These are phyloP conservation scores for Eimeria zaria DNA, from an alignment of 169 alveolate genomes.

Conservation along the genomic window DNA sequence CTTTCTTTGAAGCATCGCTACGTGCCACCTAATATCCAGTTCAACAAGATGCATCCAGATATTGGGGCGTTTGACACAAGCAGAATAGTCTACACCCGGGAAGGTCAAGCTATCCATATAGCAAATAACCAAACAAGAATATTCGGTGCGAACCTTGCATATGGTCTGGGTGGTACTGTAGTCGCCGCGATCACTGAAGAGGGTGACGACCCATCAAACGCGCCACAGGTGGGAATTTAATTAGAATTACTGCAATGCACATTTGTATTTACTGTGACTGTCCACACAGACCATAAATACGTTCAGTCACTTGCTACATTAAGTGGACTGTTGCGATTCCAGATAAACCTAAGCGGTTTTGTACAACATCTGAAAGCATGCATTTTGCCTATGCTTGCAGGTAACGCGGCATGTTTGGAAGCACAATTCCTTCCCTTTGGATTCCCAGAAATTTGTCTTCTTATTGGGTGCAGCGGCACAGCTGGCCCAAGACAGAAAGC, in stretches of 20 bases:
- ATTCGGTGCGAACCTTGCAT: conserved; percentile 81
- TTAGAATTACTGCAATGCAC: neutral
- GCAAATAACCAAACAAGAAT: conserved; percentile 1
- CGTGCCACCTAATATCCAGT: conserved; percentile 89
- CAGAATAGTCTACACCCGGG: conserved; percentile 62
- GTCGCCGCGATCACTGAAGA: conserved; percentile 79
- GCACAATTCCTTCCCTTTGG: conserved; percentile 66
- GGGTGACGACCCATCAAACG: conserved; percentile 69
- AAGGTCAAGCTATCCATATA: conserved; percentile 30
- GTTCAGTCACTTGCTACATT: neutral
- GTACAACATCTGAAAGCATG: neutral
- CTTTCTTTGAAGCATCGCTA: conserved; percentile 84
- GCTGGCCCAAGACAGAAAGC: conserved; percentile 75
- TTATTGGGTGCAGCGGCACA: conserved; percentile 68
- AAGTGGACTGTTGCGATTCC: neutral
- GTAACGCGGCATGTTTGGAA: conserved; percentile 74
- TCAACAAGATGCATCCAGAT: conserved; percentile 88
- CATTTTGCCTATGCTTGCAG: conserved; percentile 1
- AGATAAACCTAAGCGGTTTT: neutral
- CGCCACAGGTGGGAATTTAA: conserved; percentile 13
- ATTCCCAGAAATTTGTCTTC: conserved; percentile 79
- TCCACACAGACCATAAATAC: neutral
- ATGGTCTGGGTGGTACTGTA: conserved; percentile 81
- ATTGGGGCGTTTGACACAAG: conserved; percentile 74
- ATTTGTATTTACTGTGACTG: neutral